These are phyloP conservation scores for Evansstolkia leycettana DNA, from an alignment of 495 filamentous ascomycete genomes.

Conservation along the genomic window DNA sequence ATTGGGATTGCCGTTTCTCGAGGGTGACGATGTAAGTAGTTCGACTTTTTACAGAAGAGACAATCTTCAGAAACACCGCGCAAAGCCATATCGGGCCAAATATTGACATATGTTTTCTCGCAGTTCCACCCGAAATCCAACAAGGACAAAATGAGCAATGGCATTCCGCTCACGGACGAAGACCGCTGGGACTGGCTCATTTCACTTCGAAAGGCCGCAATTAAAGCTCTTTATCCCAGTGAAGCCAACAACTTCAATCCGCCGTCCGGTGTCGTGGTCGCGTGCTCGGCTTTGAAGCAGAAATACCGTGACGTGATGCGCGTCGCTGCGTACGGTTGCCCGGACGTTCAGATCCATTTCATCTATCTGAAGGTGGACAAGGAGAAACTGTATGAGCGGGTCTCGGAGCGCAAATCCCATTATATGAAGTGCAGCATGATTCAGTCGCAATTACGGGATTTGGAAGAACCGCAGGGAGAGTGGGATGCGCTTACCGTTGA, in stretches of 20 bases:
- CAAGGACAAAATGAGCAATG: slow-evolving; percentile 85
- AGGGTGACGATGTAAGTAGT: slow-evolving; percentile 83
- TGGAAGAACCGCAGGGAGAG: slow-evolving; percentile 77
- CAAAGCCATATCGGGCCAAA: too few relatives aligned
- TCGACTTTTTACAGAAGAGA: neutral
- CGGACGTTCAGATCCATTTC: slow-evolving; percentile 76
- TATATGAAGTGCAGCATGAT: slow-evolving; percentile 99
- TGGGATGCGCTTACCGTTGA: slow-evolving; percentile 76
- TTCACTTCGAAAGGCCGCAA: slow-evolving; percentile 68
- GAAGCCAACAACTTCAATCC: slow-evolving; percentile 29
- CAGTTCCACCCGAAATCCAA: slow-evolving; percentile 81
- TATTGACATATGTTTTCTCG: slow-evolving; percentile 6
- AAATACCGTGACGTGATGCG: slow-evolving; percentile 97
- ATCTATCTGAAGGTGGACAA: slow-evolving; percentile 77
- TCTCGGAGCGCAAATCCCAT: slow-evolving; percentile 62
- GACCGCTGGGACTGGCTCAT: slow-evolving; percentile 99
- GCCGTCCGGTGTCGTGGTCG: slow-evolving; percentile 74
- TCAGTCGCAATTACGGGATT: slow-evolving; percentile 72
- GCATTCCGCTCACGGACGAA: slow-evolving; percentile 79
- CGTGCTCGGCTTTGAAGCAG: slow-evolving; percentile 91
- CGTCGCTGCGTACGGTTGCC: slow-evolving; percentile 66
- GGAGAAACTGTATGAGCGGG: slow-evolving; percentile 60
- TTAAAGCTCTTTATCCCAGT: slow-evolving; percentile 45
- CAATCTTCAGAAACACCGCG: slow-evolving; percentile 8
- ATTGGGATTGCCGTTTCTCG: slow-evolving; percentile 71